Evolutionary conservation across 1,284 basidiomycete species (phyloP), one percentile per base, ranked within the genome.

Genomic region (Trichosporon ovoides): DNA sequence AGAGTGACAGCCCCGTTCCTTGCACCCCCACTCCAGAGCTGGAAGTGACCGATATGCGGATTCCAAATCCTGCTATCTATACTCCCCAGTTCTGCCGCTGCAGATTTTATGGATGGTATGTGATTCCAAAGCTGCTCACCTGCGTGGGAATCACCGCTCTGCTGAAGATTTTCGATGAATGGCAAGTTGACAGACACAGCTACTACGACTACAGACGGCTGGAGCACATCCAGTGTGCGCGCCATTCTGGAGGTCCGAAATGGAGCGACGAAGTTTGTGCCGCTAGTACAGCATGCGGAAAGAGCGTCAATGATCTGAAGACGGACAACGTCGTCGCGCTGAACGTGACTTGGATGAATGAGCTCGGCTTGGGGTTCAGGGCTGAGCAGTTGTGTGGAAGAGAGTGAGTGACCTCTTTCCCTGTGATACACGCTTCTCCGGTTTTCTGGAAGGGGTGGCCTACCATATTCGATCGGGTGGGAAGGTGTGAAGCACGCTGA

Each of bases 271-370:
- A 52, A 4, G 55, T 50, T 12, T 38, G 48, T 14, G 20, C 40
- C 12, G 58, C 56, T 34, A n/a, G 49, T 20, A 48, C 48, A 9
- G 61, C 61, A 20, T 63, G 61, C 38, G 61, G 61, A 2, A 19
- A 14, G 1, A 60, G 58, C 37, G 49, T 59, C 35, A n/a, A 19
- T 18, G 24, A 55, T 16, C 16, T 63, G 38, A 13, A 46, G 12
- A 56, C 56, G 1, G 56, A 63, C 50, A 51, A 48, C 7, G 53
- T 60, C 18, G 58, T 63, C 14, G 61, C 61, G 36, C 43, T 63
- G 12, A 63, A 63, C 46, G 56, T 58, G n/a, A 38, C 53, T 1
- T 63, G 61, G 61, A 46, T 63, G 33, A 63, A 58, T 20, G 22
- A 31, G 33, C 7, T 28, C 22, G 52, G 49, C 0, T 52, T 55